Evolutionary conservation across 768 basidiomycete genomes (phyloP), one percentile per base, ranked within the genome.

Genomic region (Rhizopogon roseolus): DNA sequence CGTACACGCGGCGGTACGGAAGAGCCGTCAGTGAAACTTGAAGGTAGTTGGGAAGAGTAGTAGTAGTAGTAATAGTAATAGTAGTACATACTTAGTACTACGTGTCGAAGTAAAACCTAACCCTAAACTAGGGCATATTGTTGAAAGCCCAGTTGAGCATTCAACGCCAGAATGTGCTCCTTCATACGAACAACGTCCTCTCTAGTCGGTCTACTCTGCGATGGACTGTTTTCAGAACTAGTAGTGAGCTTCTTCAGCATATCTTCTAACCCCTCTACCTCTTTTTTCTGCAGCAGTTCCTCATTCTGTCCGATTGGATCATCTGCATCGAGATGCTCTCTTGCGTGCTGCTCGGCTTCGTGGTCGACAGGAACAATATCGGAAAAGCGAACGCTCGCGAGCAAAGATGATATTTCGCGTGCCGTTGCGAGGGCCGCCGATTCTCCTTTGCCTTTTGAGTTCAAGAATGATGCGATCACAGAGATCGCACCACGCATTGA

Each of bases 271-370:
- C 66, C 67, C 60, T 85, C 84, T 68, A 85, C 71, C 52, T 77
- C 71, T 50, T 71, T 67, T 59, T 75, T 81, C 38, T 75, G 75
- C 50, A 68, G 64, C 39, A 80, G 54, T 54, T 78, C 77, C 46
- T 80, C 76, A 50, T 67, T 68, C 19, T 69, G 64, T 17, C 71
- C 71, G 22, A 62, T 38, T 22, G 62, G 70, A 6, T 67, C 59
- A 19, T 64, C 68, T 10, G 62, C 54, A 44, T 77, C 77, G 10
- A 85, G 66, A 62, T 90, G 87, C 54, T 87, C 81, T 43, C 73
- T 73, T 22, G 86, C 87, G 66, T 96, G 94, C 49, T 75, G 78
- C 61, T 89, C 84, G 0, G 92, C 88, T 61, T 95, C 86, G 8
- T 81, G 54, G 71, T 96, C 92, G 22, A 75, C 76, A 2, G 90